Conservation (phyloP, 2,329 filamentous ascomycete species). For the Aureobasidium sp. region DNA sequence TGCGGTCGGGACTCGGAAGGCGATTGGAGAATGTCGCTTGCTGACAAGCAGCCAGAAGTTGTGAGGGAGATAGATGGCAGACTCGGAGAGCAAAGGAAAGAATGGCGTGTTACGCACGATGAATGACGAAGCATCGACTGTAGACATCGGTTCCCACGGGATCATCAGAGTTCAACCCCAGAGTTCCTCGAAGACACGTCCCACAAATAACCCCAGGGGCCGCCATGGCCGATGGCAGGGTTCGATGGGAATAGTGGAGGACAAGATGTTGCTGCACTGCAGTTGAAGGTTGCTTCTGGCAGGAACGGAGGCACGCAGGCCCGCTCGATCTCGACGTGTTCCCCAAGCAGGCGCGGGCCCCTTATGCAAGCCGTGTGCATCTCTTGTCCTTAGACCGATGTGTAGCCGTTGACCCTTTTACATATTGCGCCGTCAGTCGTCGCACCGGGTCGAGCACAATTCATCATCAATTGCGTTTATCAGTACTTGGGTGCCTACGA, state of each 20-base stretch:
- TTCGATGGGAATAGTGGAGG: neutral
- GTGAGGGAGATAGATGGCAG: neutral
- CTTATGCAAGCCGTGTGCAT: slow-evolving; percentile 6
- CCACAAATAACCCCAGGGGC: neutral
- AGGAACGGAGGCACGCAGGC: neutral
- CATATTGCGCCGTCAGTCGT: neutral
- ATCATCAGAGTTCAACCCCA: neutral
- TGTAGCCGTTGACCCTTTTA: neutral
- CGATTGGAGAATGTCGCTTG: neutral
- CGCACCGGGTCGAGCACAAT: neutral
- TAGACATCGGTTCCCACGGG: neutral
- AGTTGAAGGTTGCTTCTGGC: neutral
- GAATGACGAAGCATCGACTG: neutral
- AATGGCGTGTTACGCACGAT: neutral
- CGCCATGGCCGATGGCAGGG: no score
- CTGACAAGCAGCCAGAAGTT: neutral
- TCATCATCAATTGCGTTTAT: neutral
- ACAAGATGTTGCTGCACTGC: neutral
- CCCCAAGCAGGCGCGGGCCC: neutral
- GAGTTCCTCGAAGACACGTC: neutral
- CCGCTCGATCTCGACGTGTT: neutral
- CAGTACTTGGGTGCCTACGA: neutral
- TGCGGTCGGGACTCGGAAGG: neutral
- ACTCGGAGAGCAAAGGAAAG: neutral
- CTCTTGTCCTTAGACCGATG: neutral